Evolutionary conservation across 148 eudicot genomes (phyloP).

Genomic region (Polygonum maritimum): DNA sequence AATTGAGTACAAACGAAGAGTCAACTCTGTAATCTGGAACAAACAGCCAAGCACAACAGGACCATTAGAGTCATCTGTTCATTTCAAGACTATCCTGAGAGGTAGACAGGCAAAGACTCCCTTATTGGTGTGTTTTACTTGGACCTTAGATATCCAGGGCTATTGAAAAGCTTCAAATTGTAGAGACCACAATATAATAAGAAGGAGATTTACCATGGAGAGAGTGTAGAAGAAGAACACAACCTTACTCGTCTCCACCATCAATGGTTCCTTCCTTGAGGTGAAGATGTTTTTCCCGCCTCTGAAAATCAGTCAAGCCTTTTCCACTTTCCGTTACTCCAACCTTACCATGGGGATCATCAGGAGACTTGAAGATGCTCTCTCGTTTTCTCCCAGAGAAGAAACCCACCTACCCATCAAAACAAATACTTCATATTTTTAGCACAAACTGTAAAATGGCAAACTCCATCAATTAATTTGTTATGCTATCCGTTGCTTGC

Average conservation of each 20-base stretch:
- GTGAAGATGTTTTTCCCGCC: constrained; percentile 86
- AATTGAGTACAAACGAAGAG: background rate
- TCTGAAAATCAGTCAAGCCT: constrained; percentile 94
- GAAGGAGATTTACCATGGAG: background rate
- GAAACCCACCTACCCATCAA: constrained; percentile 61
- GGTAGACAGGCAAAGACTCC: background rate
- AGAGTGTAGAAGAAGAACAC: background rate
- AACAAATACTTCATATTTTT: background rate
- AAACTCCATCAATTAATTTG: background rate
- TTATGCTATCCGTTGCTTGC: too few species aligned
- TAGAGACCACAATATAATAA: background rate
- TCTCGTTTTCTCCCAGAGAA: constrained; percentile 89
- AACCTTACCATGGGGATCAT: constrained; percentile 91
- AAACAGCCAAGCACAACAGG: background rate
- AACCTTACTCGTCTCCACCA: constrained; percentile 36
- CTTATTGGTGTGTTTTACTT: background rate
- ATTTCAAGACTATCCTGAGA: background rate
- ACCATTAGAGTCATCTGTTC: background rate
- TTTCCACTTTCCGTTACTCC: constrained; percentile 98
- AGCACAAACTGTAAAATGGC: background rate
- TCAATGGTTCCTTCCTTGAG: constrained; percentile 79
- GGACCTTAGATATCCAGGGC: background rate
- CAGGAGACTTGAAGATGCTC: constrained; percentile 98
- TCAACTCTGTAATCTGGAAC: background rate
- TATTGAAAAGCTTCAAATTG: background rate